These are phyloP conservation scores for Coniochaeta sp. DNA, from an alignment of 2,329 filamentous ascomycete genomes.

Conservation along the genomic window DNA sequence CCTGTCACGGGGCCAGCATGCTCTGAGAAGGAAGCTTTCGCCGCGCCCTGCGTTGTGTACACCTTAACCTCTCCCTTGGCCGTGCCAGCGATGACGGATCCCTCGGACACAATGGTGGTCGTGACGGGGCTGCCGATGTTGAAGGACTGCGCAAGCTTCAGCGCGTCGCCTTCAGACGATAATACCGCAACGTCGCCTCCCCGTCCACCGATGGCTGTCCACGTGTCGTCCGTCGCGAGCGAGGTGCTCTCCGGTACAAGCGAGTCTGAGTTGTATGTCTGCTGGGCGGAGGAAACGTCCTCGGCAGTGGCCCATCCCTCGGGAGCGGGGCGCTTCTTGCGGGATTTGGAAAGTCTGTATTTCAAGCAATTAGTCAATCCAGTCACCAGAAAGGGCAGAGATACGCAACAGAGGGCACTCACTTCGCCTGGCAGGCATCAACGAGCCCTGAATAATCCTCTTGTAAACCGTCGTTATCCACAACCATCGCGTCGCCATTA, in stretches of 20 bases:
- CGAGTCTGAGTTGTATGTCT: slow-evolving; percentile 36
- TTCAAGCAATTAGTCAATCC: slow-evolving; percentile 11
- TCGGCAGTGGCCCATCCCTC: slow-evolving; percentile 78
- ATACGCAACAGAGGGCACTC: slow-evolving; percentile 30
- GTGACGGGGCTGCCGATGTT: slow-evolving; percentile 64
- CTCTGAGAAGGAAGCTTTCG: slow-evolving; percentile 64
- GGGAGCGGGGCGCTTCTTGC: slow-evolving; percentile 83
- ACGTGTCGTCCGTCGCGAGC: slow-evolving; percentile 47
- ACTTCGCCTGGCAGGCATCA: slow-evolving; percentile 75
- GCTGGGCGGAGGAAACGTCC: slow-evolving; percentile 48
- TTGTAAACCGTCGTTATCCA: slow-evolving; percentile 74
- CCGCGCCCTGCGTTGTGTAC: slow-evolving; percentile 59
- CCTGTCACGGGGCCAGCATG: slow-evolving; percentile 78
- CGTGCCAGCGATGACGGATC: slow-evolving; percentile 65
- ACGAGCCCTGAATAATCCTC: slow-evolving; percentile 65
- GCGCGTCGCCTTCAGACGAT: slow-evolving; percentile 59
- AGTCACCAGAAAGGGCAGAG: neutral
- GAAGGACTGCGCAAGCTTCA: slow-evolving; percentile 53
- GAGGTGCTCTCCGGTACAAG: slow-evolving; percentile 42
- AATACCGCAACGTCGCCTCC: slow-evolving; percentile 71
- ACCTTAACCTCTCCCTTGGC: slow-evolving; percentile 73
- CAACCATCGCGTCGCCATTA: slow-evolving; percentile 83
- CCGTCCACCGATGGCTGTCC: slow-evolving; percentile 68
- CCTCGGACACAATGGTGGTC: slow-evolving; percentile 51
- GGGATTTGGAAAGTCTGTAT: slow-evolving; percentile 71